Evolutionary conservation across 257 asterid species (phyloP).

Genomic region (Eustoma russellianum): DNA sequence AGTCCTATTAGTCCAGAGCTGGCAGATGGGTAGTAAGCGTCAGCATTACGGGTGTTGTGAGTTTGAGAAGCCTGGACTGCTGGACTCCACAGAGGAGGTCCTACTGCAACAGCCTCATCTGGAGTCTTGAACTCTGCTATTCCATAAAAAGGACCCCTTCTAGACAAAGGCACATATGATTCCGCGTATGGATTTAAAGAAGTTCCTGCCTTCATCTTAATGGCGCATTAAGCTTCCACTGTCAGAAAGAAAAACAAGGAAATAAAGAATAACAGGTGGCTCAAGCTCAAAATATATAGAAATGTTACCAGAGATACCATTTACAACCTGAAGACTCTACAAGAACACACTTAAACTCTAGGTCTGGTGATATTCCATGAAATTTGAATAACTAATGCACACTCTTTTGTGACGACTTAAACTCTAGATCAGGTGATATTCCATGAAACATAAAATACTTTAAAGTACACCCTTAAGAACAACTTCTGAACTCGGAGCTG

Average conservation of each 20-base stretch:
- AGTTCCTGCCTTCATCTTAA: slow-evolving; percentile 56
- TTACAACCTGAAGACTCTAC: not conserved
- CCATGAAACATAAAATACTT: too few species aligned
- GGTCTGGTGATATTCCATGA: not conserved
- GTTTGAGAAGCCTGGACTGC: slow-evolving; percentile 22
- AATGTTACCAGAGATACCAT: not conserved
- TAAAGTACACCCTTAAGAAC: too few species aligned
- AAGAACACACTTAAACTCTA: not conserved
- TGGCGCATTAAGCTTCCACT: slow-evolving; percentile 20
- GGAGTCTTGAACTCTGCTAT: slow-evolving; percentile 19
- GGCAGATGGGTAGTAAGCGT: slow-evolving; percentile 19
- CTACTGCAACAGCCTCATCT: slow-evolving; percentile 26
- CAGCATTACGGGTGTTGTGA: slow-evolving; percentile 13
- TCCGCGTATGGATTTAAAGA: slow-evolving; percentile 78
- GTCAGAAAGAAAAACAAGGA: slow-evolving; percentile 1
- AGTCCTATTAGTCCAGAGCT: slow-evolving; percentile 28
- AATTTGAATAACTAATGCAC: too few species aligned
- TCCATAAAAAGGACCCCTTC: slow-evolving; percentile 36
- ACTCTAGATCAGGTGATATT: too few species aligned
- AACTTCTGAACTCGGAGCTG: too few species aligned
- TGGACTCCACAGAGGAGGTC: slow-evolving; percentile 24
- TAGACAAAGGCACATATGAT: slow-evolving; percentile 62
- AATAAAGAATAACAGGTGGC: not conserved
- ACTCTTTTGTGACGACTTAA: too few species aligned
- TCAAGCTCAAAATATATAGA: not conserved